Percentiles rank a stretch among this genome's conserved stretches.
Conservation (phyloP, 495 filamentous ascomycete species). For the Podospora didyma region DNA sequence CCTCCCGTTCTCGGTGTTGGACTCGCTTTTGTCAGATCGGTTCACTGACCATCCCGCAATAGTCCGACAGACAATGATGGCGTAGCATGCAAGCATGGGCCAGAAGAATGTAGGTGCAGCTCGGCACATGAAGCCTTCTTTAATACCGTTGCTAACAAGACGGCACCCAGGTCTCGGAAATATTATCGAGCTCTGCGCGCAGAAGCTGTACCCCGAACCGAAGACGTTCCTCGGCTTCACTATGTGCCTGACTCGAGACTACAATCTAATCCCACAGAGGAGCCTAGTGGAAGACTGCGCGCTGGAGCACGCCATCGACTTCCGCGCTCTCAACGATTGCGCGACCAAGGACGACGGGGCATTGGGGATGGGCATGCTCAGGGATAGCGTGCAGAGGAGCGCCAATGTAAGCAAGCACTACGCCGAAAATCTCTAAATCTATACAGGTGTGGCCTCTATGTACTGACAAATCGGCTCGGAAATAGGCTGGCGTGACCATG, state of each 20-base stretch:
- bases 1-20: too few species aligned
- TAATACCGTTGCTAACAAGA: not conserved
- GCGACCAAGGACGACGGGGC: constrained; percentile 58
- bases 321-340: constrained; percentile 78
- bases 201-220: constrained; percentile 71
- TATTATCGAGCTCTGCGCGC: constrained; percentile 89
- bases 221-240: constrained; percentile 87
- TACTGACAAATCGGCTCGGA: not conserved
- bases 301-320: constrained; percentile 82
- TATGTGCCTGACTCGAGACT: constrained; percentile 76
- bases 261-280: constrained; percentile 66
- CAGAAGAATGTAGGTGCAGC: constrained; percentile 58
- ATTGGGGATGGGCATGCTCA: constrained; percentile 61
- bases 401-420: constrained; percentile 36
- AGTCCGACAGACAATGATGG: constrained; percentile 58
- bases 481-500: constrained; percentile 63
- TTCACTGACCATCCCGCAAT: not conserved
- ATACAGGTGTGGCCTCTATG: not conserved
- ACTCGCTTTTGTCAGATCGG: not conserved
- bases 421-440: constrained; percentile 1
- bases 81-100: constrained; percentile 81
- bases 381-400: constrained; percentile 69
- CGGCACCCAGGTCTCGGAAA: constrained; percentile 64
- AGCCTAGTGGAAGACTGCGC: constrained; percentile 78
- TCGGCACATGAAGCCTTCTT: not conserved